Evolutionary conservation across 2,329 filamentous ascomycete genomes (phyloP), one percentile per base, ranked within the genome.

Genomic region (Blastomyces silverae): DNA sequence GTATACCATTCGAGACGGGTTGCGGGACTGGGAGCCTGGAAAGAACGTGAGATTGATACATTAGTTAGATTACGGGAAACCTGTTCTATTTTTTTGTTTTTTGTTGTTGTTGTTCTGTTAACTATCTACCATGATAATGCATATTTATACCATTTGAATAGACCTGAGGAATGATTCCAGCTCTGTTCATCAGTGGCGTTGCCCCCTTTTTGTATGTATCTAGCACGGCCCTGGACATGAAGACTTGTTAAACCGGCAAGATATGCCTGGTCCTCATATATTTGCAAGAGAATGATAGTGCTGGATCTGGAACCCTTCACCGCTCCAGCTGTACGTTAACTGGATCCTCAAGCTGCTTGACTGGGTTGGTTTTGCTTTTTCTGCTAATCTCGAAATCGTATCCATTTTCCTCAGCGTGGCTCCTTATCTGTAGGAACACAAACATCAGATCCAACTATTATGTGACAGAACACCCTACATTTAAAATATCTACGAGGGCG

Each of bases 1-100:
- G 93, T 84, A 89, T 64, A 96, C 92, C 77, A 88, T 97, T 67
- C 84, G 86, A 67, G 89, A 95, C 76, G 89, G 87, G 58, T 79
- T 97, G 72, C 81, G 89, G 73, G 85, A 87, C 67, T 97, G 93
- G 92, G 91, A 96, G 81, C 85, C 82, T 71, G 92, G 91, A 5
- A 75, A 71, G 44, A 73, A 82, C 68, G 81, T 86, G 65, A 77
- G 83, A 57, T 70, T 87, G 69, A 76, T 82, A 67, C 84, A 86
- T 78, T 87, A 63, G 65, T 34, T 39, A 34, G 20, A 8, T 48
- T 61, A 50, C 25, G 25, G 1, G 59, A 22, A 10, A 1, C 28
- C 25, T 22, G 48, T 48, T 53, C 42, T 63, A 64, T 66, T 58
- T 66, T 58, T 63, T 4, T 39, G 3, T 6, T 34, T 4, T 34